Conservation (phyloP, 352 stramenopile species). For the Globisporangium recalcitrans region DNA sequence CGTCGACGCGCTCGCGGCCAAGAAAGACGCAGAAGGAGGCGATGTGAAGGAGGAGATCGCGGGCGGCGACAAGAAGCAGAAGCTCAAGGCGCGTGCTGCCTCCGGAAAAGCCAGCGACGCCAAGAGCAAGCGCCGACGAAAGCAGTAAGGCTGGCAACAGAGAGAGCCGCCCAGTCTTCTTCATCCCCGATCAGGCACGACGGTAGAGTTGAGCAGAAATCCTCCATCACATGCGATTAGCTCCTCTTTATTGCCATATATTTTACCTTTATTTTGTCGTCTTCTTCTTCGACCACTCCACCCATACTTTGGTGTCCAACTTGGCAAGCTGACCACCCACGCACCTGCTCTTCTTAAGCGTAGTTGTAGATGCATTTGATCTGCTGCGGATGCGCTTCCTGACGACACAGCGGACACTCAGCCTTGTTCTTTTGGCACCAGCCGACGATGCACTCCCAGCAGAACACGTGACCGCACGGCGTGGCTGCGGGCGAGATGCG, state of each 20-base stretch:
- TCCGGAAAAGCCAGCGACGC: conserved; percentile 49
- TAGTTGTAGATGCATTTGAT: conserved; percentile 92
- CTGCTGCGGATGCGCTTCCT: conserved; percentile 83
- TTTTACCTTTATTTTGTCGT: conserved; percentile 14
- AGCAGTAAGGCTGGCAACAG: conserved; percentile 9
- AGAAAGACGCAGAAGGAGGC: conserved; percentile 30
- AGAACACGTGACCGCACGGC: conserved; percentile 89
- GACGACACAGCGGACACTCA: conserved; percentile 87
- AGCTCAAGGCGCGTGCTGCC: conserved; percentile 25
- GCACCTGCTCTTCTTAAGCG: conserved; percentile 28
- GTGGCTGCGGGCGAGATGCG: conserved; percentile 72
- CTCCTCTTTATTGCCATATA: conserved; percentile 1
- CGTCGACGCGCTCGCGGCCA: conserved; percentile 54
- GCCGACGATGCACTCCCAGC: conserved; percentile 91
- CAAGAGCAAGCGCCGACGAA: conserved; percentile 32
- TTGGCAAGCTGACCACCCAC: not conserved
- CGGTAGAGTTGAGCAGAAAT: too few relatives aligned
- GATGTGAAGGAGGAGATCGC: conserved; percentile 25
- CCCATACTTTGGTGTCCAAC: not conserved
- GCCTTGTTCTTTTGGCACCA: conserved; percentile 91
- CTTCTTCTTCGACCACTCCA: not conserved
- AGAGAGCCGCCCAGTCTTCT: not conserved
- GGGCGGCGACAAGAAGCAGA: conserved; percentile 22
- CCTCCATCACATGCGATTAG: not conserved
- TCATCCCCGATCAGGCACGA: too few relatives aligned